phyloP scores from a whole-genome alignment of 805 yeast genomes.

The Maudiozyma serrabonitensis region DNA sequence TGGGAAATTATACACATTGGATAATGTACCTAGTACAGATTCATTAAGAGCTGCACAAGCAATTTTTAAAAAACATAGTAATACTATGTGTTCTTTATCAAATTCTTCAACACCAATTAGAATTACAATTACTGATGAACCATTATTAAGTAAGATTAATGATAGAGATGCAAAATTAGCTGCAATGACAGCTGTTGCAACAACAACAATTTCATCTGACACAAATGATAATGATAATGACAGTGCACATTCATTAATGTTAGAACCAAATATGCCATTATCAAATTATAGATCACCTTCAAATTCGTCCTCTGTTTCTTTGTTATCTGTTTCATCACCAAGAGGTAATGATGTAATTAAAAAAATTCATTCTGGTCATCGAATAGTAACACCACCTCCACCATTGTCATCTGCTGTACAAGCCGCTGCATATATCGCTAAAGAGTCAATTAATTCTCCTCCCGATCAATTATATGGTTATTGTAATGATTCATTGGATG shows the following conservation, averaged over 20 bases:
- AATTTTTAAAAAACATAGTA: slow-evolving; percentile 10
- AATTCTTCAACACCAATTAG: neutral
- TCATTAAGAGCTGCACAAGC: slow-evolving; percentile 15
- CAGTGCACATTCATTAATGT: too few species aligned
- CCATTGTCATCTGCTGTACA: neutral
- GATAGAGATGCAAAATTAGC: neutral
- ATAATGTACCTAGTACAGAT: neutral
- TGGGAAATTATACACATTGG: neutral
- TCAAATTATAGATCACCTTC: neutral
- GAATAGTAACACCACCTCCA: neutral
- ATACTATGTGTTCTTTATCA: neutral
- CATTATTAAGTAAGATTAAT: neutral
- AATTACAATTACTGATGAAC: neutral
- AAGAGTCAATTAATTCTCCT: neutral
- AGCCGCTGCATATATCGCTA: neutral
- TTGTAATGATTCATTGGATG: neutral
- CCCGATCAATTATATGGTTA: neutral
- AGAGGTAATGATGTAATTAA: neutral
- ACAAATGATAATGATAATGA: too few species aligned
- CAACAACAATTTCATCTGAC: neutral
- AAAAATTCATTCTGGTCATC: too few species aligned
- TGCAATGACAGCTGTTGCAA: neutral
- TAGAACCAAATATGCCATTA: too few species aligned
- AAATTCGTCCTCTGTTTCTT: neutral
- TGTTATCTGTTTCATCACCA: neutral